Evolutionary conservation across 805 yeast species (phyloP).

Genomic region (Nakazawaea peltata): DNA sequence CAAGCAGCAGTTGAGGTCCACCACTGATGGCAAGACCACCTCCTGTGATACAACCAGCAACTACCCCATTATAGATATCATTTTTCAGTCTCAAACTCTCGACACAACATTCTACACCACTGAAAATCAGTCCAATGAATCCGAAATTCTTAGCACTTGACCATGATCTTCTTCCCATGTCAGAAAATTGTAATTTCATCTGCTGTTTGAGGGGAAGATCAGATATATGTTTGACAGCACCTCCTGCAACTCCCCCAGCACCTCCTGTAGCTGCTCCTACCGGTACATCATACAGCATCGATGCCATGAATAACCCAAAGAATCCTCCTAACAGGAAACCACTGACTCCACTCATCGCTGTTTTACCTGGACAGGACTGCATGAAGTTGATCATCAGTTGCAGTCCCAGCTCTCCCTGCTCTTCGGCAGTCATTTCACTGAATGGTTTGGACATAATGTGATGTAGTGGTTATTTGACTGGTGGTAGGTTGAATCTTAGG

Average conservation of each 20-base stretch:
- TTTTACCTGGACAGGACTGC: slow-evolving; percentile 93
- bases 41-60: slow-evolving; percentile 95
- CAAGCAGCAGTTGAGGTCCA: slow-evolving; percentile 85
- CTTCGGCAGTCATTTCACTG: slow-evolving; percentile 75
- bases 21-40: slow-evolving; percentile 89
- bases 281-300: slow-evolving; percentile 80
- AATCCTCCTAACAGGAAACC: slow-evolving; percentile 95
- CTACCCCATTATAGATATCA: slow-evolving; percentile 85
- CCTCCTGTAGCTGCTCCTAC: slow-evolving; percentile 42
- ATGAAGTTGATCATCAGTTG: slow-evolving; percentile 72
- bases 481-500: neutral
- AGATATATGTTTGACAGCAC: slow-evolving; percentile 49
- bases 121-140: slow-evolving; percentile 80
- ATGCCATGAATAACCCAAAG: slow-evolving; percentile 91
- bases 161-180: slow-evolving; percentile 87
- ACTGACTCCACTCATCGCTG: slow-evolving; percentile 84
- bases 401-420: slow-evolving; percentile 90
- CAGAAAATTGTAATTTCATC: slow-evolving; percentile 81
- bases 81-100: slow-evolving; percentile 84
- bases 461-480: neutral
- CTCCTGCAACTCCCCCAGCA: no score
- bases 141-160: slow-evolving; percentile 92
- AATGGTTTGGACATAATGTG: no score
- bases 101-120: slow-evolving; percentile 88
- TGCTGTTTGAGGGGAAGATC: slow-evolving; percentile 91